phyloP scores from a whole-genome alignment of 345 rosid species.

The Corchorus olitorius region DNA sequence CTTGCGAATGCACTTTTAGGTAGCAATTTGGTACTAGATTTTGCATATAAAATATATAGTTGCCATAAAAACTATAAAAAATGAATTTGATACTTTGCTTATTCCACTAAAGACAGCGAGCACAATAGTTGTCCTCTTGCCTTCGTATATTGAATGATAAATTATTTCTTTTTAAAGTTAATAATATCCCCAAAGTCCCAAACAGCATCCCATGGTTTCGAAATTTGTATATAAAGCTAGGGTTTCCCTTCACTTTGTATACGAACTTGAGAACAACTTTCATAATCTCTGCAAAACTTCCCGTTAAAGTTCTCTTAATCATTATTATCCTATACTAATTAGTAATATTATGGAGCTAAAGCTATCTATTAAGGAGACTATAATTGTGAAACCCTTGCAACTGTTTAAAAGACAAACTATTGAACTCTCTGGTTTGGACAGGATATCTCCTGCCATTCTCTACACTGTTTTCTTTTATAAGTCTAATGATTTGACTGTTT shows the following conservation, averaged over 20 bases:
- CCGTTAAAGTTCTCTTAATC: background rate
- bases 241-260: background rate
- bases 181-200: background rate
- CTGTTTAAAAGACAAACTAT: constrained; percentile 2
- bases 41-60: background rate
- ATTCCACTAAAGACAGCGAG: background rate
- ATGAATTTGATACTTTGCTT: background rate
- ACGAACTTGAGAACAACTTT: constrained; percentile 4
- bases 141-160: background rate
- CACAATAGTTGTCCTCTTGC: background rate
- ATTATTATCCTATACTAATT: background rate
- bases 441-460: constrained; percentile 16
- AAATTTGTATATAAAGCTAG: constrained; percentile 1
- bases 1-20: constrained; percentile 8
- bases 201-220: background rate
- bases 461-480: constrained; percentile 7
- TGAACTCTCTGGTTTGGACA: constrained; percentile 15
- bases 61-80: background rate
- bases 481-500: background rate
- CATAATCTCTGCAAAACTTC: constrained; percentile 12
- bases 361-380: background rate
- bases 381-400: background rate
- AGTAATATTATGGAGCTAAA: background rate
- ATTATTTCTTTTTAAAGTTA: background rate
- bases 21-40: constrained; percentile 8